A percentile compares a stretch with the other conserved stretches of the same genome.
Evolutionary conservation across 2,329 filamentous ascomycete species (phyloP).

Genomic region (Lecanicillium sp.): DNA sequence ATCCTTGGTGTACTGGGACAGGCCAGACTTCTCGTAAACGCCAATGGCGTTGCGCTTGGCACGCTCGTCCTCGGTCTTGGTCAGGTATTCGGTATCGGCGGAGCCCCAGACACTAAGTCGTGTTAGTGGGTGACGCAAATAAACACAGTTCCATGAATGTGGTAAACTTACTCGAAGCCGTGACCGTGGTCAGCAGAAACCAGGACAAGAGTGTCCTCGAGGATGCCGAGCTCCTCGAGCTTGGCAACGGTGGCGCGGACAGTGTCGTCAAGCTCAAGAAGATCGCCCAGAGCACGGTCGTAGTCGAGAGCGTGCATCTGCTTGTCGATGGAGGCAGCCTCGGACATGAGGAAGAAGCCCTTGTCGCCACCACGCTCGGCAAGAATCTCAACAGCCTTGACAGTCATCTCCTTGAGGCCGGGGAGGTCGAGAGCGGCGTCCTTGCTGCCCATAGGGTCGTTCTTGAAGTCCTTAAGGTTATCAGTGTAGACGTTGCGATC

Average conservation of each 20-base stretch:
- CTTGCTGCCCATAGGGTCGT: slow-evolving; percentile 60
- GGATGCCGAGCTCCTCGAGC: slow-evolving; percentile 55
- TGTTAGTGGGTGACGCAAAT: slow-evolving; percentile 9
- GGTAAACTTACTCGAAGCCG: slow-evolving; percentile 57
- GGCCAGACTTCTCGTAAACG: slow-evolving; percentile 63
- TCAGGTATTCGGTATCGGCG: slow-evolving; percentile 72
- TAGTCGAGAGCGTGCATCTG: slow-evolving; percentile 85
- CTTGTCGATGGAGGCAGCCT: slow-evolving; percentile 82
- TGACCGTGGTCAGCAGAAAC: slow-evolving; percentile 87
- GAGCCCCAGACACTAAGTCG: slow-evolving; percentile 58
- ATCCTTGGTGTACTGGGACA: slow-evolving; percentile 63
- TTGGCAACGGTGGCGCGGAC: slow-evolving; percentile 66
- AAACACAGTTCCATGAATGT: neutral
- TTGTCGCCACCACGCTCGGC: slow-evolving; percentile 56
- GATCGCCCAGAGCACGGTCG: slow-evolving; percentile 75
- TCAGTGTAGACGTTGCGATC: slow-evolving; percentile 74
- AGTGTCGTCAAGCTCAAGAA: slow-evolving; percentile 80
- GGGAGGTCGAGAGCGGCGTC: slow-evolving; percentile 65
- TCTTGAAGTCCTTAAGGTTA: slow-evolving; percentile 58
- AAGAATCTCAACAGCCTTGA: slow-evolving; percentile 80
- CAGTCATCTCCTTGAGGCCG: slow-evolving; percentile 81
- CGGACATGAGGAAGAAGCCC: slow-evolving; percentile 83
- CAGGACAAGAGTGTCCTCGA: slow-evolving; percentile 70
- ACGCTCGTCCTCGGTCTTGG: slow-evolving; percentile 56
- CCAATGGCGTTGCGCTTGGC: slow-evolving; percentile 70